Evolutionary conservation across 1,139 yeast species (phyloP), one percentile per base, ranked within the genome.

Genomic region (Torulaspora pretoriensis): DNA sequence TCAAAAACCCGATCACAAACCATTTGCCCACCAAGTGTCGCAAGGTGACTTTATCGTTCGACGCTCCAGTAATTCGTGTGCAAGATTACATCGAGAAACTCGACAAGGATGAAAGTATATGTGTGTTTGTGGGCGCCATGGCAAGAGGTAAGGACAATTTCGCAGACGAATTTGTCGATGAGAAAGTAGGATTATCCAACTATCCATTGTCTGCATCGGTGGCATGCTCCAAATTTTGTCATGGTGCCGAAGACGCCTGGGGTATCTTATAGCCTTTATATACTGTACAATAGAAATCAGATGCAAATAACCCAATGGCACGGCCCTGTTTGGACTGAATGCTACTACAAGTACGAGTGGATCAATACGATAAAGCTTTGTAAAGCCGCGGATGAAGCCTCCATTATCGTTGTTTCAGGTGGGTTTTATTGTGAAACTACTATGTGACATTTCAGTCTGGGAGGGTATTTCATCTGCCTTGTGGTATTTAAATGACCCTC

Each of bases 101-200:
- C 56, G 96, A 81, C 55, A 82, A 80, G 2, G 95, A 88, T 62
- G 96, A 92, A 69, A 86, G 96, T 64, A 83, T 92, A 57, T 92
- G 98, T 74, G 97, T 92, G 24, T 92, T 92, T 67, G 97, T 92
- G 39, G 98, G 98, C 63, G 96, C 98, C 42, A 92, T 92, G 97
- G 98, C 98, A 23, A 81, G 97, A 68, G 98, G 98, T 62, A 85
- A 85, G 64, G 98, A 92, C 68, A 89, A 81, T 57, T 92, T 92
- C 68, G 98, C 98, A 29, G 98, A 92, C 67, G 97, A 90, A 68
- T 90, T 68, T 63, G 96, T 90, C 37, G 98, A 92, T 66, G 98
- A 92, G 67, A 92, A 92, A 64, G 85, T 92, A 53, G 97, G 97
- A 58, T 83, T 92, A 50, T 88, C 97, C 27, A 89, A 90, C 61